phyloP scores from a whole-genome alignment of 2,329 filamentous ascomycete genomes.

The Dendrostoma leiphaemia region DNA sequence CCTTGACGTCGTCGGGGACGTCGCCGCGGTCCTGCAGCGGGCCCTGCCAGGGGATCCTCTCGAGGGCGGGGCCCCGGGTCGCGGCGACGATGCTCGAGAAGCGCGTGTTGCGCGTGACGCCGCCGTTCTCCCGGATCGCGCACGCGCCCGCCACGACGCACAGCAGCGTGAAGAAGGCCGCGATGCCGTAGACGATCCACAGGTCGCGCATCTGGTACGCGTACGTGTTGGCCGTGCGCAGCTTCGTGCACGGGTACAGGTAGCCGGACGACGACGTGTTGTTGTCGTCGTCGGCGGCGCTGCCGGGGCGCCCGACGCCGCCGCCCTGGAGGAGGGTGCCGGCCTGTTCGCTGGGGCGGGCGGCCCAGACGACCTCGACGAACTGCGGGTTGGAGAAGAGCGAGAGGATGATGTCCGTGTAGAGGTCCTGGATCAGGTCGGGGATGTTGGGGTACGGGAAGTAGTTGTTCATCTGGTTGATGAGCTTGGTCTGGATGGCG shows the following conservation, averaged over 20 bases:
- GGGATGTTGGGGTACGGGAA: conserved; percentile 29
- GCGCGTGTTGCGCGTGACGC: conserved; percentile 34
- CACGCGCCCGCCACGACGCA: conserved; percentile 32
- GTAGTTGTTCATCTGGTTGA: conserved; percentile 32
- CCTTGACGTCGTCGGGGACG: conserved; percentile 23
- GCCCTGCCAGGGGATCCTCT: conserved; percentile 29
- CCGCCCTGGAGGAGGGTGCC: conserved; percentile 23
- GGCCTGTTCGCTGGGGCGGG: conserved; percentile 24
- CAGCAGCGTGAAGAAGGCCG: conserved; percentile 21
- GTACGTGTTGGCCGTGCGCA: conserved; percentile 32
- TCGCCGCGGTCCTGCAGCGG: conserved; percentile 16
- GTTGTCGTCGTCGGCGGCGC: not conserved
- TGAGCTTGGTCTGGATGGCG: conserved; percentile 40
- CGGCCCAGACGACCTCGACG: conserved; percentile 26
- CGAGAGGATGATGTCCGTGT: conserved; percentile 26
- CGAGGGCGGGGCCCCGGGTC: conserved; percentile 38
- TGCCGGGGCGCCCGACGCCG: too few relatives aligned
- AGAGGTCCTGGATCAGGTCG: conserved; percentile 29
- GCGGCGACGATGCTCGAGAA: conserved; percentile 42
- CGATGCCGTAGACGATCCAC: conserved; percentile 30
- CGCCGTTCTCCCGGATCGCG: conserved; percentile 33
- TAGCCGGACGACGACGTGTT: too few relatives aligned
- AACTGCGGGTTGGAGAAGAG: conserved; percentile 18
- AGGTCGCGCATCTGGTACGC: conserved; percentile 32
- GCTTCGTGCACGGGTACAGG: conserved; percentile 31